phyloP scores from a whole-genome alignment of 2,329 filamentous ascomycete species.

The Penicillium polonicum region DNA sequence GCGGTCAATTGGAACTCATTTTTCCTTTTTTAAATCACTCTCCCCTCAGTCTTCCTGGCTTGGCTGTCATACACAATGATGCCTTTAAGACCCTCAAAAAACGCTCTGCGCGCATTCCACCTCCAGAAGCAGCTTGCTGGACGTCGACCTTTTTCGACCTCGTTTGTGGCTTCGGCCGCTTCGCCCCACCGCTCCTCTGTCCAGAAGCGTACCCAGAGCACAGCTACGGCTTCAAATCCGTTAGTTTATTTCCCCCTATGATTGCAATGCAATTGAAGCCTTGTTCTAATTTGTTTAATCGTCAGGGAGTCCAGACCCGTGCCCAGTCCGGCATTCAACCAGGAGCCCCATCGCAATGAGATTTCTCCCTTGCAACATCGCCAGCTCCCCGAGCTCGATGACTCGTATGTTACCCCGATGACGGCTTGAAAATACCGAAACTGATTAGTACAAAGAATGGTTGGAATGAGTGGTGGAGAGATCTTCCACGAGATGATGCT shows the following conservation, averaged over 20 bases:
- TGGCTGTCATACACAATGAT: slow-evolving; percentile 48
- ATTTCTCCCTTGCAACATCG: slow-evolving; percentile 66
- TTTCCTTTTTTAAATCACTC: slow-evolving; percentile 21
- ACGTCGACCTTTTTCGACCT: slow-evolving; percentile 46
- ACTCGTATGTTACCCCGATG: slow-evolving; percentile 62
- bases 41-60: slow-evolving; percentile 28
- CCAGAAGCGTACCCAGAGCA: slow-evolving; percentile 49
- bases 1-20: slow-evolving; percentile 25
- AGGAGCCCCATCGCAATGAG: slow-evolving; percentile 58
- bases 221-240: slow-evolving; percentile 52
- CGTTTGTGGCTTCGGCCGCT: slow-evolving; percentile 45
- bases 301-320: slow-evolving; percentile 56
- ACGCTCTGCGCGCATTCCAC: slow-evolving; percentile 49
- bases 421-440: not conserved
- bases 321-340: slow-evolving; percentile 62
- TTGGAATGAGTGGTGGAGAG: slow-evolving; percentile 91
- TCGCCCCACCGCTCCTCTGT: slow-evolving; percentile 47
- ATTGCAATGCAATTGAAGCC: slow-evolving; percentile 16
- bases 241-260: slow-evolving; percentile 43
- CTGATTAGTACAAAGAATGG: slow-evolving; percentile 60
- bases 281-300: slow-evolving; percentile 2
- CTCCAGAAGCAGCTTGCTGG: slow-evolving; percentile 41
- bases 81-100: slow-evolving; percentile 51
- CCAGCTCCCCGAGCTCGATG: slow-evolving; percentile 66
- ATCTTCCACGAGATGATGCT: slow-evolving; percentile 99